These are phyloP conservation scores for Beauveria sp. DNA, from an alignment of 2,329 filamentous ascomycete genomes.

Conservation along the genomic window DNA sequence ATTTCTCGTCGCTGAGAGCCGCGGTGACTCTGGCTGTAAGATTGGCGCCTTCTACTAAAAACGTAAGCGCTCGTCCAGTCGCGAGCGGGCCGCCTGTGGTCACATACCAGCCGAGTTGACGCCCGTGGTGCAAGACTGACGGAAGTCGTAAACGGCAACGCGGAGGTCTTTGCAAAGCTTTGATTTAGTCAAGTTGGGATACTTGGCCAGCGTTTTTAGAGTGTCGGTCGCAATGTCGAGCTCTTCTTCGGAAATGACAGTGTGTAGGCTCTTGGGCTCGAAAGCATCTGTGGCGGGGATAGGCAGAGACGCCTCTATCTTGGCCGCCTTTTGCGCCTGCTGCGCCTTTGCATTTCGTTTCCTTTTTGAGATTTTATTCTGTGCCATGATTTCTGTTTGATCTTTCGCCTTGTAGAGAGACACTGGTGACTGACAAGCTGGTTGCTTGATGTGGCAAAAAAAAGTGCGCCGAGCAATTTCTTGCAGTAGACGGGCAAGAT, in stretches of 20 bases:
- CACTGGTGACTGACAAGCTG: neutral
- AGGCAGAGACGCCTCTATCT: conserved; percentile 31
- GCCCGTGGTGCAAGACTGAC: conserved; percentile 60
- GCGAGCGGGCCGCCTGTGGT: neutral
- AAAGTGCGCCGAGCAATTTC: neutral
- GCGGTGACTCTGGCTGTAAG: conserved; percentile 60
- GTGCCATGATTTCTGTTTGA: conserved; percentile 27
- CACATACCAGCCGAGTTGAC: conserved; percentile 45
- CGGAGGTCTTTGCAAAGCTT: conserved; percentile 60
- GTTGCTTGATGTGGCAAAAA: neutral
- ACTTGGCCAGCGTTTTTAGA: conserved; percentile 46
- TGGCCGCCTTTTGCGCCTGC: conserved; percentile 29
- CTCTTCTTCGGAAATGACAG: conserved; percentile 54
- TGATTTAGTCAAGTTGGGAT: conserved; percentile 58
- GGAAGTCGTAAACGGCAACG: conserved; percentile 60
- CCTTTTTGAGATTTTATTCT: conserved; percentile 38
- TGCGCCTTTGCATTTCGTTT: conserved; percentile 33
- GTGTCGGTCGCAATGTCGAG: conserved; percentile 62
- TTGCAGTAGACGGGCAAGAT: too few species aligned
- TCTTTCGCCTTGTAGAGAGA: neutral
- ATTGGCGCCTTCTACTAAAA: conserved; percentile 42
- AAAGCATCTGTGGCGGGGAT: conserved; percentile 27
- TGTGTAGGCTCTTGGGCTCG: conserved; percentile 43
- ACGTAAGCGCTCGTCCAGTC: conserved; percentile 10
- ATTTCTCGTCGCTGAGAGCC: conserved; percentile 57